Percentiles rank a stretch among this genome's conserved stretches.
These are phyloP conservation scores for Wickerhamomyces hampshirensis DNA, from an alignment of 805 yeast genomes.

Conservation along the genomic window DNA sequence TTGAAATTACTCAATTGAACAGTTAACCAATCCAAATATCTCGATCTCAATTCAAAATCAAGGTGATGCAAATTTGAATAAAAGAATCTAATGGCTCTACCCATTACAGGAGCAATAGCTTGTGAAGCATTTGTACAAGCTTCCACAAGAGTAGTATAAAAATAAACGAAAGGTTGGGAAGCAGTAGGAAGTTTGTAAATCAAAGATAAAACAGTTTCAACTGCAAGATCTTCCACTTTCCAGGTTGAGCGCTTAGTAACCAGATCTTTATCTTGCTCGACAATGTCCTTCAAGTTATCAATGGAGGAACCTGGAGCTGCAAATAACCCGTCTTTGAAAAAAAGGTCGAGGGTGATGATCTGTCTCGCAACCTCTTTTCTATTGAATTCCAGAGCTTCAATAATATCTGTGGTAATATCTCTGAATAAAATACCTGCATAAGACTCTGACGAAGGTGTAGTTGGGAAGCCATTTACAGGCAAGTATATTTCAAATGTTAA, in stretches of 20 bases:
- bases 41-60: slow-evolving; percentile 70
- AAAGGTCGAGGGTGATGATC: slow-evolving; percentile 66
- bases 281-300: slow-evolving; percentile 53
- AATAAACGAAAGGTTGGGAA: slow-evolving; percentile 68
- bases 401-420: slow-evolving; percentile 70
- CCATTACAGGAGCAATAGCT: slow-evolving; percentile 91
- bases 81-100: slow-evolving; percentile 82
- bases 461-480: slow-evolving; percentile 50
- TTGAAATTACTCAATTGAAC: slow-evolving; percentile 91
- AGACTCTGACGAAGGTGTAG: slow-evolving; percentile 52
- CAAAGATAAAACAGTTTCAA: slow-evolving; percentile 75
- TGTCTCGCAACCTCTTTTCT: slow-evolving; percentile 84
- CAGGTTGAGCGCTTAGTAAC: slow-evolving; percentile 52
- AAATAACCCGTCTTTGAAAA: slow-evolving; percentile 62
- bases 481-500: slow-evolving; percentile 56
- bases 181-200: slow-evolving; percentile 70
- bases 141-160: slow-evolving; percentile 78
- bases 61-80: slow-evolving; percentile 61
- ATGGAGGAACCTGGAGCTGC: slow-evolving; percentile 72
- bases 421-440: slow-evolving; percentile 60
- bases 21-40: slow-evolving; percentile 87
- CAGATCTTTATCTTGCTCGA: slow-evolving; percentile 33
- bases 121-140: slow-evolving; percentile 79
- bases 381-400: slow-evolving; percentile 82
- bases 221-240: slow-evolving; percentile 87